phyloP scores from a whole-genome alignment of 306 rosid species.

The Albizia julibrissin region DNA sequence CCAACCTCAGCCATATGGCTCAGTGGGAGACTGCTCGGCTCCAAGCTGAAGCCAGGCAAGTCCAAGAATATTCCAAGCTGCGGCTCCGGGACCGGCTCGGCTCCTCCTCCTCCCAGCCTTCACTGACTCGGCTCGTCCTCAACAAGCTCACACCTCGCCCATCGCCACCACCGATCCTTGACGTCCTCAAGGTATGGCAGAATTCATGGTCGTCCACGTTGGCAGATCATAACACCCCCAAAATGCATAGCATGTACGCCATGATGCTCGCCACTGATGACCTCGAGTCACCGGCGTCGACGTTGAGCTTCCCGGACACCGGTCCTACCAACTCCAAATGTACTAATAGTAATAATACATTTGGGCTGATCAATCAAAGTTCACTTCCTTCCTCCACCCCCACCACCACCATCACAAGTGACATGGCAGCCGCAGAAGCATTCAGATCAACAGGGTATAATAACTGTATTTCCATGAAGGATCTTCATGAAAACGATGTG shows the following conservation, averaged over 20 bases:
- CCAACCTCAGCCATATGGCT: not conserved
- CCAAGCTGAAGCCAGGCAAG: not conserved
- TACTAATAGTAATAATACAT: not conserved
- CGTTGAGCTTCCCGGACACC: not conserved
- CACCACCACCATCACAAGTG: not conserved
- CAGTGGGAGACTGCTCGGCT: not conserved
- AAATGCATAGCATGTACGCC: not conserved
- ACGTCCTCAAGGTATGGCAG: not conserved
- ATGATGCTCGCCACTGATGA: not conserved
- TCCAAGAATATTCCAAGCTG: constrained; percentile 21
- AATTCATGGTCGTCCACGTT: not conserved
- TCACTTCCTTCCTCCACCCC: not conserved
- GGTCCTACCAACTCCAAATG: not conserved
- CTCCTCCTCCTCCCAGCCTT: not conserved
- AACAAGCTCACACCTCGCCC: not conserved
- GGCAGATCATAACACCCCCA: not conserved
- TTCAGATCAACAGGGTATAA: not conserved
- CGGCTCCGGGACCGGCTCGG: too few species aligned
- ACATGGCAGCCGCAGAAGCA: not conserved
- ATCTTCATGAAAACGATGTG: not conserved
- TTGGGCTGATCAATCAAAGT: not conserved
- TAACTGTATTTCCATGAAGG: not conserved
- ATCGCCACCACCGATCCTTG: not conserved
- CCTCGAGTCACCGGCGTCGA: not conserved
- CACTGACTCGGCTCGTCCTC: not conserved